Evolutionary conservation across 305 asterid genomes (phyloP).

Genomic region (Fraxinus floribunda): DNA sequence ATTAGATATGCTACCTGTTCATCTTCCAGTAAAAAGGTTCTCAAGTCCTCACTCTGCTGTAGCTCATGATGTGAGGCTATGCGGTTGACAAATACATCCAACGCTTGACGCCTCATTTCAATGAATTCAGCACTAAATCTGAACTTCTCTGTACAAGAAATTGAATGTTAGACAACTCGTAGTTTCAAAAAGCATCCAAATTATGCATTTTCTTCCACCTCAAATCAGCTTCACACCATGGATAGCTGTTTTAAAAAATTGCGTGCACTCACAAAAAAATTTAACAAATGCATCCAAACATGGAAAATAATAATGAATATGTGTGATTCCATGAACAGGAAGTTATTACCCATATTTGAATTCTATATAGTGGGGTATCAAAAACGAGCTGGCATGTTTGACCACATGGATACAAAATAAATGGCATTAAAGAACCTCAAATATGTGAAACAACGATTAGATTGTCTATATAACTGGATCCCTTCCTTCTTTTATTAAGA

Average conservation of each 20-base stretch:
- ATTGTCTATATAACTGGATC: background rate
- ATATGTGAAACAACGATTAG: background rate
- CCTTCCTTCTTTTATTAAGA: background rate
- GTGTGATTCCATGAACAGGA: background rate
- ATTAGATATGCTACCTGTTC: constrained; percentile 41
- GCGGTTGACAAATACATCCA: constrained; percentile 80
- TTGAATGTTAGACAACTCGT: constrained; percentile 2
- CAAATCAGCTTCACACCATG: constrained; percentile 10
- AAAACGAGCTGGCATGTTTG: background rate
- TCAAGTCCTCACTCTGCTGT: constrained; percentile 70
- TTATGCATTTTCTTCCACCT: constrained; percentile 9
- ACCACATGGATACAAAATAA: background rate
- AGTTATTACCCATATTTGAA: background rate
- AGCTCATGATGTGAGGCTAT: constrained; percentile 87
- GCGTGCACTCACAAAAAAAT: background rate
- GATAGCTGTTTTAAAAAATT: background rate
- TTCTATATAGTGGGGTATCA: background rate
- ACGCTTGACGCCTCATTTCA: constrained; percentile 94
- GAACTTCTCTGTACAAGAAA: constrained; percentile 69
- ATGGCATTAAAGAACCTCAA: background rate
- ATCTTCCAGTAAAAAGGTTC: constrained; percentile 49
- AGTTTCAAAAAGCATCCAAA: background rate
- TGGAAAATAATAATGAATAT: background rate
- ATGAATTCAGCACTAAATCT: constrained; percentile 96
- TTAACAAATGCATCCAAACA: background rate